A percentile compares a stretch with the other conserved stretches of the same genome.
Evolutionary conservation across 345 rosid genomes (phyloP).

Genomic region (Salix koriyanagi): DNA sequence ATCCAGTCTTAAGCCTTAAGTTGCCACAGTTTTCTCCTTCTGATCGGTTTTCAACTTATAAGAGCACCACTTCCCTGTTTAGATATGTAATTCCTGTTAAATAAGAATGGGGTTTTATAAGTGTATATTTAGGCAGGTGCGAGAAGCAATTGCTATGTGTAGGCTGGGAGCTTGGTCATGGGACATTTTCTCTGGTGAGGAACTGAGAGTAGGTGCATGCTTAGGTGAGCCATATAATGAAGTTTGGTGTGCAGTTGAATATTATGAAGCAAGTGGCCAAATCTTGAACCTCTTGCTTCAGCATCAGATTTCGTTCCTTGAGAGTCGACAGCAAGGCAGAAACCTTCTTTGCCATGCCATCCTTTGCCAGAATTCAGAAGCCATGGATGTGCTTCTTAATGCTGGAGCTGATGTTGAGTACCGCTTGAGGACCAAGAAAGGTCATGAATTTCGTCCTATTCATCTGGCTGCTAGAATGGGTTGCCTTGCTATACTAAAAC

Average conservation of each 20-base stretch:
- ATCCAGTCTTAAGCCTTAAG: background rate
- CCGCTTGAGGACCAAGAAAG: slow-evolving; percentile 28
- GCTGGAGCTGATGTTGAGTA: slow-evolving; percentile 27
- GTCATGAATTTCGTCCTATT: slow-evolving; percentile 26
- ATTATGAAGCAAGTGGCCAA: slow-evolving; percentile 35
- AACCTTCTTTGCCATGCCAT: slow-evolving; percentile 39
- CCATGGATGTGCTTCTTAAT: slow-evolving; percentile 19
- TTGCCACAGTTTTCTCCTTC: too few species aligned
- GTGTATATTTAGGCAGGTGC: slow-evolving; percentile 28
- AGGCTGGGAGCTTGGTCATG: slow-evolving; percentile 43
- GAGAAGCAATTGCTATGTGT: slow-evolving; percentile 14
- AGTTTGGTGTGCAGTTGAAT: slow-evolving; percentile 37
- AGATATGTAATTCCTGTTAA: background rate
- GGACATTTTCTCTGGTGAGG: slow-evolving; percentile 37
- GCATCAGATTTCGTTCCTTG: slow-evolving; percentile 15
- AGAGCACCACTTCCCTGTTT: background rate
- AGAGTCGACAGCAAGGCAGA: slow-evolving; percentile 28
- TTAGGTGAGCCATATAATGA: slow-evolving; percentile 37
- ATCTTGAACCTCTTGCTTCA: slow-evolving; percentile 29
- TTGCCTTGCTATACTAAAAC: slow-evolving; percentile 21
- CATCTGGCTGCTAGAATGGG: slow-evolving; percentile 36
- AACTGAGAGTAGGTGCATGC: slow-evolving; percentile 36
- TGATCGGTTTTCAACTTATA: background rate
- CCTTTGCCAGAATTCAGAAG: slow-evolving; percentile 38
- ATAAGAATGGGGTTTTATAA: background rate